Evolutionary conservation across 164 flowering plant genomes (phyloP).

Genomic region (Platanus orientalis): DNA sequence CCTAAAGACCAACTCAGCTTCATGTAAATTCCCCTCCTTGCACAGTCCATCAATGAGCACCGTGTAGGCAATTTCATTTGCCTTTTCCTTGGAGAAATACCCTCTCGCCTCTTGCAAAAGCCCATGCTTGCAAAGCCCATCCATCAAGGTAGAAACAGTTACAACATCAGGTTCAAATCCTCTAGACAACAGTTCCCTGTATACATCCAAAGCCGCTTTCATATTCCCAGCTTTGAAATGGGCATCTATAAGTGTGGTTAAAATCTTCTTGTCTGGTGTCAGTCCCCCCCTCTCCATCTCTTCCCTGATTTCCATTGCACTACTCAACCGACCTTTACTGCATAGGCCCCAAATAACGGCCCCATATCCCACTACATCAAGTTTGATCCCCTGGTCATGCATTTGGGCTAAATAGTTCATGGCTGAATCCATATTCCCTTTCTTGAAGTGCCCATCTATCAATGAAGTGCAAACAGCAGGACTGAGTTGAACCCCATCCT

Average conservation of each 20-base stretch:
- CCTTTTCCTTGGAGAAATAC: conserved; percentile 22
- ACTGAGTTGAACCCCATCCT: conserved; percentile 28
- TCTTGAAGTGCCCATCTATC: conserved; percentile 37
- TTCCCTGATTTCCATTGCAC: conserved; percentile 20
- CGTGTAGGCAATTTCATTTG: conserved; percentile 30
- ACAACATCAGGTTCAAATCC: conserved; percentile 38
- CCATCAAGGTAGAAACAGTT: conserved; percentile 26
- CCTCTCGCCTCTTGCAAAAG: conserved; percentile 23
- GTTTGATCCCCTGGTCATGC: conserved; percentile 20
- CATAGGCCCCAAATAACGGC: conserved; percentile 36
- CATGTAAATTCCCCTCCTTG: conserved; percentile 26
- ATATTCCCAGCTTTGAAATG: conserved; percentile 35
- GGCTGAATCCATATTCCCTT: conserved; percentile 24
- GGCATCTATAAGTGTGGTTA: conserved; percentile 31
- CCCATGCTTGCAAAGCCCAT: conserved; percentile 39
- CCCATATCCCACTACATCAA: conserved; percentile 34
- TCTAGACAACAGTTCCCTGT: conserved; percentile 16
- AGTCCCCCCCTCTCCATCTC: conserved; percentile 29
- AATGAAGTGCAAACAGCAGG: conserved; percentile 28
- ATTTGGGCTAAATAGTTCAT: conserved; percentile 21
- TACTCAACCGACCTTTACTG: conserved; percentile 20
- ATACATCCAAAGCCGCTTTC: conserved; percentile 24
- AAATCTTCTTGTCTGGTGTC: conserved; percentile 25
- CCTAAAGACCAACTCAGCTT: conserved; percentile 23
- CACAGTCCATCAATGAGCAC: conserved; percentile 33